Percentiles rank a stretch among this genome's conserved stretches.
Evolutionary conservation across 1,139 yeast genomes (phyloP).

Genomic region (Yamadazyma spencermartinsiae): DNA sequence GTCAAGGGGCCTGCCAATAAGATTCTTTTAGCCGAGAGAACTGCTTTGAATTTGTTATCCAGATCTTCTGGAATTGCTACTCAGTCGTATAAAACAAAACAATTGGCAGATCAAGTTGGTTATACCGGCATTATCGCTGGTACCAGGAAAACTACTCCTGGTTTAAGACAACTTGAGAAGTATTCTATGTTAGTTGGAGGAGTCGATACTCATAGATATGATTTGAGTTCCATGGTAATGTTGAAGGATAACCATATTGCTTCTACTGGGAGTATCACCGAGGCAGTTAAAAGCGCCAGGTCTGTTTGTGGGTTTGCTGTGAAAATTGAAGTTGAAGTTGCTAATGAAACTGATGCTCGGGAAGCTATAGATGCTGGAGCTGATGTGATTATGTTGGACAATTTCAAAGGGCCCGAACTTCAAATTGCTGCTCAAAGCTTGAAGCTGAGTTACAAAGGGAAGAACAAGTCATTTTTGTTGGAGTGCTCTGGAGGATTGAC

Average conservation of each 20-base stretch:
- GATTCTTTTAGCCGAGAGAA: conserved; percentile 79
- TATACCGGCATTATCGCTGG: conserved; percentile 89
- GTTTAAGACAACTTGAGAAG: conserved; percentile 81
- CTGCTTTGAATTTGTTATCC: conserved; percentile 79
- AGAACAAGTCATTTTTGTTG: conserved; percentile 56
- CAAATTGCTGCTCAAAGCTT: conserved; percentile 64
- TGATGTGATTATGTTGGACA: conserved; percentile 93
- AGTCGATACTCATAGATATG: conserved; percentile 89
- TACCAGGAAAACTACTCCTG: conserved; percentile 98
- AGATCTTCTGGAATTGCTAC: conserved; percentile 93
- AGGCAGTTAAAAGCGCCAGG: conserved; percentile 77
- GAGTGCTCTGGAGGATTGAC: conserved; percentile 95
- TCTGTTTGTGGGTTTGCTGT: conserved; percentile 84
- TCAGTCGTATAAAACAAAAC: conserved; percentile 57
- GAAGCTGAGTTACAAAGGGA: conserved; percentile 56
- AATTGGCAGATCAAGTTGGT: conserved; percentile 68
- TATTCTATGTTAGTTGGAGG: conserved; percentile 96
- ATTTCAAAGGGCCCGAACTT: conserved; percentile 70
- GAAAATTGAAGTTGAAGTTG: conserved; percentile 92
- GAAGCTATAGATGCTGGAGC: conserved; percentile 97
- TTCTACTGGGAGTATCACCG: conserved; percentile 88
- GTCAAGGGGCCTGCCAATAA: conserved; percentile 81
- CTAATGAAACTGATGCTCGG: conserved; percentile 76
- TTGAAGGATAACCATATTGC: conserved; percentile 91
- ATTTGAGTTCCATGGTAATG: conserved; percentile 93